phyloP scores from a whole-genome alignment of 495 filamentous ascomycete species.

The Aspergillus haitiensis region DNA sequence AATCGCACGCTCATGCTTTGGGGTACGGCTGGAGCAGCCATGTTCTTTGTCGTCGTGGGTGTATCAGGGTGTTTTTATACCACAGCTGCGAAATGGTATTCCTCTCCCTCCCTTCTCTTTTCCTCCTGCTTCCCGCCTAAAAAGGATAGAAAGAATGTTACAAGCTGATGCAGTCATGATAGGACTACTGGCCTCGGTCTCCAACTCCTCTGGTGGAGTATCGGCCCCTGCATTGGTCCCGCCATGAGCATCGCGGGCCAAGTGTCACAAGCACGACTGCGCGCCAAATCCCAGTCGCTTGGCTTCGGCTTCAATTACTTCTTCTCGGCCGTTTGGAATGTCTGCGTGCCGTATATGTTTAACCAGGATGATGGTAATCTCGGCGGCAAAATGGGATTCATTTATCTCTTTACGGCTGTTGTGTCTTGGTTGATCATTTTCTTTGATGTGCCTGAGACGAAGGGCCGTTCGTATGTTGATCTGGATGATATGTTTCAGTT shows the following conservation, averaged over 20 bases:
- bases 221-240: constrained; percentile 26
- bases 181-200: constrained; percentile 21
- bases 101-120: background rate
- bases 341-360: constrained; percentile 32
- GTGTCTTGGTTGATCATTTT: constrained; percentile 19
- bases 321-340: constrained; percentile 22
- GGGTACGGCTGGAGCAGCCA: constrained; percentile 12
- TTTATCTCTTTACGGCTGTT: constrained; percentile 21
- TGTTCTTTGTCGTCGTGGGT: constrained; percentile 28
- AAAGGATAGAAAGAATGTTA: background rate
- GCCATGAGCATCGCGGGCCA: constrained; percentile 30
- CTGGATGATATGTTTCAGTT: constrained; percentile 27
- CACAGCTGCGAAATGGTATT: constrained; percentile 22
- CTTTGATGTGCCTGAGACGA: constrained; percentile 33
- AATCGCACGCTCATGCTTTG: constrained; percentile 26
- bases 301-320: constrained; percentile 31
- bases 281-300: constrained; percentile 30
- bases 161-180: constrained; percentile 3
- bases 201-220: constrained; percentile 23
- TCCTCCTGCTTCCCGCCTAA: background rate
- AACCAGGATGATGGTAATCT: constrained; percentile 30
- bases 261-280: constrained; percentile 28
- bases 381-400: constrained; percentile 31
- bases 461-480: constrained; percentile 28
- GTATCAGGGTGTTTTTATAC: constrained; percentile 26